A percentile compares a stretch with the other conserved stretches of the same genome.
phyloP scores from a whole-genome alignment of 1,284 basidiomycete species.

The Pascua guehoae region DNA sequence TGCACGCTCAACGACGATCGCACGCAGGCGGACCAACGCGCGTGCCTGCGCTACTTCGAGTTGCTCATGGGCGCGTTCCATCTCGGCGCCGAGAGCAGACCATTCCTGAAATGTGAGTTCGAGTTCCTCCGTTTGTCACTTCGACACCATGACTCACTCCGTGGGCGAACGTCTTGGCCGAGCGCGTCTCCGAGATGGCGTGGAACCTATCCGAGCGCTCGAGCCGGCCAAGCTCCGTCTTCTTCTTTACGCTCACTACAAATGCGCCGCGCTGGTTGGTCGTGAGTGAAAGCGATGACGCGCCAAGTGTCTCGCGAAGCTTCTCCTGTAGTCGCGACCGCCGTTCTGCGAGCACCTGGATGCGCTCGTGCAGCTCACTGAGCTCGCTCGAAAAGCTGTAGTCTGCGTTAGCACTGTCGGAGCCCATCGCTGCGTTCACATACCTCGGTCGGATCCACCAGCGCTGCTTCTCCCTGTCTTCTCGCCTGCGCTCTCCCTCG shows the following conservation, averaged over 20 bases:
- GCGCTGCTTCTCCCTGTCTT: constrained; percentile 29
- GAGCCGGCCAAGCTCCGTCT: constrained; percentile 52
- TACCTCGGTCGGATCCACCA: constrained; percentile 73
- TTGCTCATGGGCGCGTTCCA: constrained; percentile 58
- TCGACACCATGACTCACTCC: constrained; percentile 57
- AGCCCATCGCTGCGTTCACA: constrained; percentile 18
- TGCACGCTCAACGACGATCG: constrained; percentile 63
- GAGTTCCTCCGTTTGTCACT: too few species aligned
- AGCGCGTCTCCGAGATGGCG: constrained; percentile 16
- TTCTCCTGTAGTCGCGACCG: constrained; percentile 30
- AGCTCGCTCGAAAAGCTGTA: constrained; percentile 67
- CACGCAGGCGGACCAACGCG: constrained; percentile 65
- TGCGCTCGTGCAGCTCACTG: constrained; percentile 53
- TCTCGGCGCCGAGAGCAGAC: constrained; percentile 65
- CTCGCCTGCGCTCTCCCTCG: constrained; percentile 23
- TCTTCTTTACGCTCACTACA: constrained; percentile 43
- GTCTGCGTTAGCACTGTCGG: not conserved
- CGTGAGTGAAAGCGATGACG: constrained; percentile 8
- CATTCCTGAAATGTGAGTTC: constrained; percentile 50
- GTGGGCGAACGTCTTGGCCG: constrained; percentile 61
- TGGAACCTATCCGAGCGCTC: constrained; percentile 31
- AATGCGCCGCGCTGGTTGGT: constrained; percentile 7
- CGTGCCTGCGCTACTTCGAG: constrained; percentile 63
- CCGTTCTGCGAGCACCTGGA: constrained; percentile 17
- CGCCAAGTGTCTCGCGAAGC: constrained; percentile 55